Evolutionary conservation across 192 early-diverging fungal genomes (phyloP).

Genomic region (Coemansia sp.): DNA sequence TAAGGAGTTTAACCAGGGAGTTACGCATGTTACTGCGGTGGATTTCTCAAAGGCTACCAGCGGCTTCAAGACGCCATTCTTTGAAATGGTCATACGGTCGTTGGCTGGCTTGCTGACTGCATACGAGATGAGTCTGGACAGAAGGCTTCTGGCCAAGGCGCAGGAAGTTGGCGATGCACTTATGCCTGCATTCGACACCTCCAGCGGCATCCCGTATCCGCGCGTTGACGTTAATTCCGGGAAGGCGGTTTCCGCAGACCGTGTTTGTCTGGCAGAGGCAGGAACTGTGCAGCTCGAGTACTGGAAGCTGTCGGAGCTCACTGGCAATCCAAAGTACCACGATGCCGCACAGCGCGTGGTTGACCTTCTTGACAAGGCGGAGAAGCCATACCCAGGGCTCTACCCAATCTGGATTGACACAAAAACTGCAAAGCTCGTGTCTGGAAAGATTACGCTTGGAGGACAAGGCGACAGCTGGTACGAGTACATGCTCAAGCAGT

Average conservation of each 20-base stretch:
- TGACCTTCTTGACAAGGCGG: conserved; percentile 53
- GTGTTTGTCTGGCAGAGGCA: conserved; percentile 61
- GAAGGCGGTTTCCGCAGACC: conserved; percentile 19
- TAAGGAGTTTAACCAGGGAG: conserved; percentile 74
- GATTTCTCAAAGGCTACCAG: conserved; percentile 55
- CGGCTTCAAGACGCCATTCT: conserved; percentile 63
- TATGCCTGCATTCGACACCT: conserved; percentile 72
- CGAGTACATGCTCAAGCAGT: conserved; percentile 58
- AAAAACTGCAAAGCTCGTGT: conserved; percentile 22
- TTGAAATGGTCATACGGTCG: conserved; percentile 83
- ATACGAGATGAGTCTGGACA: conserved; percentile 79
- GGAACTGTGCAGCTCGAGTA: conserved; percentile 85
- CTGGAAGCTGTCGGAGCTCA: conserved; percentile 76
- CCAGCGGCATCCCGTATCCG: conserved; percentile 74
- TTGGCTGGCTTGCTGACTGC: conserved; percentile 81
- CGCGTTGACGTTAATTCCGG: conserved; percentile 57
- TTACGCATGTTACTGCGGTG: conserved; percentile 63
- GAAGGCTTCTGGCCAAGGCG: conserved; percentile 67
- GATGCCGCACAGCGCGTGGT: conserved; percentile 57
- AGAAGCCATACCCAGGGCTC: conserved; percentile 56
- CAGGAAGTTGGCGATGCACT: conserved; percentile 66
- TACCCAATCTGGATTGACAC: conserved; percentile 62
- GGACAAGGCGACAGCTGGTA: conserved; percentile 57
- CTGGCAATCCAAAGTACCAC: conserved; percentile 70
- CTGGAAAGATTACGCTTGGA: conserved; percentile 54